Base-by-base conservation (phyloP, 78 protist genomes). In the Goniomonas avonlea region DNA sequence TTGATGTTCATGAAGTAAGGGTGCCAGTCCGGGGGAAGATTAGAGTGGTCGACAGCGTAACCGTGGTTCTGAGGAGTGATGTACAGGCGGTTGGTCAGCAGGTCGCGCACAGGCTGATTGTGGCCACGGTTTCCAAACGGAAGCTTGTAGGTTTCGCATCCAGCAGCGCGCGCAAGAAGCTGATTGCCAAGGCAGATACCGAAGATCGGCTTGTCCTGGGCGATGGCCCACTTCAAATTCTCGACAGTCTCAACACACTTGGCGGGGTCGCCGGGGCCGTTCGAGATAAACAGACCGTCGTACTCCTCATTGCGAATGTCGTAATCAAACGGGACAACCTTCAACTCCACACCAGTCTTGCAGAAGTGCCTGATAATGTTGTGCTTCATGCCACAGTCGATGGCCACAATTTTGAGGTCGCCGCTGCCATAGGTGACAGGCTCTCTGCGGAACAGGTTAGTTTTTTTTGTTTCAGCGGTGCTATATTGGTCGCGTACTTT, bases 201-300 rank as follows among this genome's bases (percentile, higher is more conserved):
- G 68, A 89, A 87, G 27, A 90, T 68, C 43, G 93, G 90, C 58
- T 53, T 45, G 45, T 37, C 48, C 50, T n/a, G 20, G 41, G 0
- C 20, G 59, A 3, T 5, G 35, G 50, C 80, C n/a, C 55, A 41
- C 69, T 0, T 1, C 31, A 56, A 11, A 68, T 79, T 77, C 27
- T 43, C 88, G 34, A 95, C 83, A 41, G 95, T 92, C 32, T 0
- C 68, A 29, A 37, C 29, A 77, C 82, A 77, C 29, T 87, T 34
- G 21, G 80, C 40, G 18, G 98, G 96, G 58, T 95, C 90, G 78
- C 98, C 98, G n/a, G 98, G 98, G 39, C 98, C 98, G 86, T 95
- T 95, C 80, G 61, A 45, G 68, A 89, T 73, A 88, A 94, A 94
- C 35, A 91, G 73, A 35, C 92, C 96, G 77, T 94, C 93, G 81